phyloP scores from a whole-genome alignment of 495 filamentous ascomycete species.

The Cryomyces minteri region DNA sequence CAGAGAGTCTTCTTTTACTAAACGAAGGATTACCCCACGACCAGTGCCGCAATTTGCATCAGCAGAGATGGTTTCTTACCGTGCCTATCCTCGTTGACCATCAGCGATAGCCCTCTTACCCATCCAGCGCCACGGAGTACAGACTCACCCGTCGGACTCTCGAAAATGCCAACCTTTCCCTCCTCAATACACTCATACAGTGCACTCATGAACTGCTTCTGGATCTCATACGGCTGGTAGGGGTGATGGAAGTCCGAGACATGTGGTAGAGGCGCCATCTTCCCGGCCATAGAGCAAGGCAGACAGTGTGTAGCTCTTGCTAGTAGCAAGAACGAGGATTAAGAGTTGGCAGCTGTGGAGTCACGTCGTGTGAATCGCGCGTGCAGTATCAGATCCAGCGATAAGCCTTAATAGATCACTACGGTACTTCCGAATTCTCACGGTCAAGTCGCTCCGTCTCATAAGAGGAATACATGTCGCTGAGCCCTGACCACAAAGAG shows the following conservation, averaged over 20 bases:
- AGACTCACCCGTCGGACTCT: slow-evolving; percentile 65
- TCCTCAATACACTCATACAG: slow-evolving; percentile 68
- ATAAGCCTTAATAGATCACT: neutral
- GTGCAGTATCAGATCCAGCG: too few relatives aligned
- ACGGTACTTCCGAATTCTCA: too few relatives aligned
- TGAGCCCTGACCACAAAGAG: too few relatives aligned
- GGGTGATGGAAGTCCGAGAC: slow-evolving; percentile 68
- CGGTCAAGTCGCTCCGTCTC: too few relatives aligned
- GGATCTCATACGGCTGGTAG: slow-evolving; percentile 78
- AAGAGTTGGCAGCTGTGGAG: too few relatives aligned
- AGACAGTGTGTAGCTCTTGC: too few relatives aligned
- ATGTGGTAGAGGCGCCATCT: too few relatives aligned
- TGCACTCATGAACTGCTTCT: slow-evolving; percentile 75
- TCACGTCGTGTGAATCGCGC: neutral
- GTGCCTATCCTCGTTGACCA: slow-evolving; percentile 11
- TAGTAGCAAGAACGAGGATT: too few relatives aligned
- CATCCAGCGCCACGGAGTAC: neutral
- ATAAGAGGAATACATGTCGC: too few relatives aligned
- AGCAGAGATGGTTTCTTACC: slow-evolving; percentile 5
- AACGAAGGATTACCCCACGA: slow-evolving; percentile 34
- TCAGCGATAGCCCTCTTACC: neutral
- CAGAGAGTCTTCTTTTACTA: too few relatives aligned
- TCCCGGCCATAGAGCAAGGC: too few relatives aligned
- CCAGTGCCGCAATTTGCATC: slow-evolving; percentile 27
- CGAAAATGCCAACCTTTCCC: slow-evolving; percentile 73